phyloP scores from a whole-genome alignment of 2,329 filamentous ascomycete genomes.

The Cladophialophora exuberans region DNA sequence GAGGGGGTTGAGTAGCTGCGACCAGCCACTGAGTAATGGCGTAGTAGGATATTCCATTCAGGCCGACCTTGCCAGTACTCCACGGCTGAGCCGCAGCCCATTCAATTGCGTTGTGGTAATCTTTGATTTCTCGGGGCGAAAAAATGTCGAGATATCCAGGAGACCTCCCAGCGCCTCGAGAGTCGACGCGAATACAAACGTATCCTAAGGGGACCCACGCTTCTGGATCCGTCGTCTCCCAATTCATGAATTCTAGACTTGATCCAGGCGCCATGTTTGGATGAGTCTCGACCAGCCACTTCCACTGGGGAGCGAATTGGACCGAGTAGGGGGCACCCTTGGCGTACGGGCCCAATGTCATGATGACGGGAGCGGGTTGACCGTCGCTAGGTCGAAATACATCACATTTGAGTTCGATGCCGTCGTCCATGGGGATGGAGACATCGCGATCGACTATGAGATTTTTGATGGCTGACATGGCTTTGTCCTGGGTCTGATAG shows the following conservation, averaged over 20 bases:
- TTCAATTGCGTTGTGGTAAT: constrained; percentile 51
- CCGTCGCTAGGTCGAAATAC: constrained; percentile 24
- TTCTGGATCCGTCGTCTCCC: constrained; percentile 43
- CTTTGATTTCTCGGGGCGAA: constrained; percentile 49
- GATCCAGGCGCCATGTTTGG: constrained; percentile 17
- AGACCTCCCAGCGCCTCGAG: constrained; percentile 34
- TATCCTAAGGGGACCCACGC: constrained; percentile 36
- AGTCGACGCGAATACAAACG: constrained; percentile 38
- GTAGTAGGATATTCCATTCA: constrained; percentile 50
- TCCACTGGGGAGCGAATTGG: constrained; percentile 7
- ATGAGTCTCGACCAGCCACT: constrained; percentile 14
- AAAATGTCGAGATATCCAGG: constrained; percentile 41
- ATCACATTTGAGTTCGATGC: constrained; percentile 20
- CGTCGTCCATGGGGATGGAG: constrained; percentile 26
- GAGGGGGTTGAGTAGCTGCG: constrained; percentile 46
- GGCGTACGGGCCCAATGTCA: constrained; percentile 74
- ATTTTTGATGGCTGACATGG: no score
- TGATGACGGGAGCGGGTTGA: constrained; percentile 57
- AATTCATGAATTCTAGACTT: constrained; percentile 41
- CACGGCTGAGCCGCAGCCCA: constrained; percentile 46
- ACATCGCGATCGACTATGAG: constrained; percentile 29
- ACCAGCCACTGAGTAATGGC: constrained; percentile 50
- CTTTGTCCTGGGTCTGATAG: no score
- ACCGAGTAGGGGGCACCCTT: constrained; percentile 50
- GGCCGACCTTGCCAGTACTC: constrained; percentile 49